Evolutionary conservation across 768 basidiomycete genomes (phyloP), one percentile per base, ranked within the genome.

Genomic region (Rhizopogon roseolus): DNA sequence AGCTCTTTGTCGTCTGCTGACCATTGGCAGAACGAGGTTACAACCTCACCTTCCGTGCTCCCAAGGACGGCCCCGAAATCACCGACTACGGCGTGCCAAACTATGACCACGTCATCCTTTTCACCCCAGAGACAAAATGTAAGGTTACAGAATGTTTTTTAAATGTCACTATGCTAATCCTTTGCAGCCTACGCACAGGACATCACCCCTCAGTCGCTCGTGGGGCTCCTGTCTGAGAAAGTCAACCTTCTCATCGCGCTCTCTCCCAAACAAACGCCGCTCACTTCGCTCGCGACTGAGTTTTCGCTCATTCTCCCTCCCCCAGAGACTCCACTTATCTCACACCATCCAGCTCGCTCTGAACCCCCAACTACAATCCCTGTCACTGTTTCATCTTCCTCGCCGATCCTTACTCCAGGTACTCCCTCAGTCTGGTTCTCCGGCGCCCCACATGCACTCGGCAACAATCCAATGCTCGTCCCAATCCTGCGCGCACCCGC

Each of bases 241-340:
- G 85, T 89, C 52, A 97, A 98, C 74, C 74, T 98, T 53, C 81
- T 99, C 59, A 72, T 97, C 60, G 82, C 87, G 3, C 80, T 96
- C 55, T 88, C 90, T 2, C 74, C 87, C 60, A 86, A 81, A 72
- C 81, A 88, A 71, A 85, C 85, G 2, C 75, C 89, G 40, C 73
- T 95, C 9, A 77, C 83, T 11, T 81, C 88, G 11, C 81, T 96
- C 52, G 91, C 93, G 0, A 69, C 91, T 46, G 97, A 99, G 74
- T 98, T 98, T 76, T 90, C 89, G 37, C 78, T 98, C 53, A 81
- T 93, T 50, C 86, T 92, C 25, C 89, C 90, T 16, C 91, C 93
- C 5, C 88, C 93, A 2, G 86, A 86, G 1, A 87, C 86, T 0
- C 86, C 87, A 2, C 80, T 97, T 46, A 65, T 96, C 57, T 95